phyloP scores from a whole-genome alignment of 306 rosid genomes.

The Psophocarpus tetragonolobus region DNA sequence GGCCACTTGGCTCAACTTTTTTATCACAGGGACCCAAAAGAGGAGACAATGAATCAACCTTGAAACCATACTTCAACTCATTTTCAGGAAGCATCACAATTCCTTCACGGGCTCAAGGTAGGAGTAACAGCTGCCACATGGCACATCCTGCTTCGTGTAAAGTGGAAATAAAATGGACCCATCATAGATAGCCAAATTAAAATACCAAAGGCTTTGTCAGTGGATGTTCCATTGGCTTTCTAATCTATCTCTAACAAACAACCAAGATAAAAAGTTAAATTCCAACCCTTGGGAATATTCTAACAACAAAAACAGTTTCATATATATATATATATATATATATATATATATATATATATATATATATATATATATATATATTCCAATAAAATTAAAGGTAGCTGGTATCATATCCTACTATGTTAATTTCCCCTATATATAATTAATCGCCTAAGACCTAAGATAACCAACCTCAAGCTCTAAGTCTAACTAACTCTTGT shows the following conservation, averaged over 20 bases:
- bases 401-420: neutral
- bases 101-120: neutral
- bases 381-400: no score
- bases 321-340: no score
- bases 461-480: slow-evolving; percentile 23
- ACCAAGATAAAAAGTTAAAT: slow-evolving; percentile 13
- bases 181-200: slow-evolving; percentile 39
- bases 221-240: slow-evolving; percentile 53
- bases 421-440: slow-evolving; percentile 36
- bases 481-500: slow-evolving; percentile 20
- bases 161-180: slow-evolving; percentile 45
- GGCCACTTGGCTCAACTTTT: slow-evolving; percentile 16
- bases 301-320: neutral
- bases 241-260: slow-evolving; percentile 26
- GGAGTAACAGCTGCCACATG: neutral
- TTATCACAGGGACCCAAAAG: slow-evolving; percentile 26
- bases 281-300: slow-evolving; percentile 31
- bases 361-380: no score
- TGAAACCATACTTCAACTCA: neutral
- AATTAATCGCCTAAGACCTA: neutral
- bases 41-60: neutral
- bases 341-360: no score
- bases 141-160: slow-evolving; percentile 36
- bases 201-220: slow-evolving; percentile 28
- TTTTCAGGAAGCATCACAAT: slow-evolving; percentile 3